Conservation (phyloP, 2,329 filamentous ascomycete species). For the Capronia americana region DNA sequence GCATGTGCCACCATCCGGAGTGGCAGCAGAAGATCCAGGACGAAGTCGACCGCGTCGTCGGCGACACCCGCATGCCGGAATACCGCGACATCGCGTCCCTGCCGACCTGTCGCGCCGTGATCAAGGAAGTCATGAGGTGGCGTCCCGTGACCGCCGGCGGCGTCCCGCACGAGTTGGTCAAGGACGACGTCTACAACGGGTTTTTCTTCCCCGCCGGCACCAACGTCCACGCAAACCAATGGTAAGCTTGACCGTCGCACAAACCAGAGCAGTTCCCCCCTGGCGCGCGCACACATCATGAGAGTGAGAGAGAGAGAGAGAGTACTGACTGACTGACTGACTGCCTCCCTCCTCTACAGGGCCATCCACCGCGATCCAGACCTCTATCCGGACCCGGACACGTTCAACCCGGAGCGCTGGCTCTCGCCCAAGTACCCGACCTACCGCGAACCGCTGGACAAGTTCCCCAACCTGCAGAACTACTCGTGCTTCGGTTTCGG, state of each 20-base stretch:
- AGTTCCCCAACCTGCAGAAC: slow-evolving; percentile 61
- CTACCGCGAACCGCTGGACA: slow-evolving; percentile 58
- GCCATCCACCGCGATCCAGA: slow-evolving; percentile 59
- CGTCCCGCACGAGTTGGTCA: slow-evolving; percentile 34
- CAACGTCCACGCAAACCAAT: slow-evolving; percentile 49
- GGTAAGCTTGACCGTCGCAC: slow-evolving; percentile 36
- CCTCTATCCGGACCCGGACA: slow-evolving; percentile 58
- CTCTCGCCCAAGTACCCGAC: slow-evolving; percentile 59
- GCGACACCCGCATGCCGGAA: slow-evolving; percentile 42
- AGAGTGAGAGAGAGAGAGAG: neutral
- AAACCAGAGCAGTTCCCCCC: no score
- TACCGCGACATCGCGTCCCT: slow-evolving; percentile 47
- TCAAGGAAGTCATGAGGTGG: slow-evolving; percentile 54
- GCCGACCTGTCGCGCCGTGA: slow-evolving; percentile 48
- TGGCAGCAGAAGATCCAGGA: slow-evolving; percentile 39
- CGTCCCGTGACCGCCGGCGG: slow-evolving; percentile 45
- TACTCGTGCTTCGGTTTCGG: slow-evolving; percentile 63
- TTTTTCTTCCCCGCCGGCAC: slow-evolving; percentile 57
- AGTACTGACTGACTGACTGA: no score
- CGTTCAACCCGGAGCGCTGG: slow-evolving; percentile 63
- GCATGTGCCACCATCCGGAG: slow-evolving; percentile 41
- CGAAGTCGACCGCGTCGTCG: slow-evolving; percentile 47
- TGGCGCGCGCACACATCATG: neutral
- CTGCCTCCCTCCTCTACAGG: neutral
- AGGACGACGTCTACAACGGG: slow-evolving; percentile 43